These are phyloP conservation scores for Myochromella boudieri DNA, from an alignment of 768 basidiomycete species.

Conservation along the genomic window DNA sequence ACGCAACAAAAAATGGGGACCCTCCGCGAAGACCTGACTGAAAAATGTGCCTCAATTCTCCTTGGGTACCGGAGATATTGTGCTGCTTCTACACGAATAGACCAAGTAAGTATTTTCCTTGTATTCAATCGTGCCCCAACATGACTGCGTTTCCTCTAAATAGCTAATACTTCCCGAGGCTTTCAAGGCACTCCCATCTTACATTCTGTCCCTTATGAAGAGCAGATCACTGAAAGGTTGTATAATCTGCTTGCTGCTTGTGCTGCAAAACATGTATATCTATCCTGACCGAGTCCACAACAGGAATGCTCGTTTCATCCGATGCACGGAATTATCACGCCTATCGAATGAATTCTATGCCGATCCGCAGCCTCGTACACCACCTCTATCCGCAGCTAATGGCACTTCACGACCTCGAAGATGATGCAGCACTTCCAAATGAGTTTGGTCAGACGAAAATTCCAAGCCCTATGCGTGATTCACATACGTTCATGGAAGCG, in stretches of 20 bases:
- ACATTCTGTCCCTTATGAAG: constrained; percentile 80
- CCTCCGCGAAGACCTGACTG: constrained; percentile 85
- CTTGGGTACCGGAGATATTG: constrained; percentile 89
- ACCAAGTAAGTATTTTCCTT: constrained; percentile 65
- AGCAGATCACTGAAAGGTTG: constrained; percentile 95
- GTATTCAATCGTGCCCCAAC: not conserved
- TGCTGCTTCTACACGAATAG: constrained; percentile 70
- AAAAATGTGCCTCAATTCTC: constrained; percentile 77
- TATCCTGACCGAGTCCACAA: not conserved
- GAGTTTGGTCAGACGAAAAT: constrained; percentile 57
- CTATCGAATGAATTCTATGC: constrained; percentile 71
- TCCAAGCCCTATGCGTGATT: constrained; percentile 79
- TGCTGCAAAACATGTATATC: too few species aligned
- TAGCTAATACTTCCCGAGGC: constrained; percentile 95
- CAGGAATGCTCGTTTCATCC: constrained; percentile 86
- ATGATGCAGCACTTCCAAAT: constrained; percentile 69
- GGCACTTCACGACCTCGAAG: constrained; percentile 83
- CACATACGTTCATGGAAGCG: constrained; percentile 85
- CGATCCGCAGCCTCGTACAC: constrained; percentile 68
- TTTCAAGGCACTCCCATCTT: constrained; percentile 83
- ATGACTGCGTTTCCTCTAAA: constrained; percentile 10
- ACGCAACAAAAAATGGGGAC: constrained; percentile 57
- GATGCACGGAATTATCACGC: constrained; percentile 90
- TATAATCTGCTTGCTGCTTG: too few species aligned
- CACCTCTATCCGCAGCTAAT: constrained; percentile 87